phyloP scores from a whole-genome alignment of 306 rosid genomes.

The Styphnolobium japonicum region DNA sequence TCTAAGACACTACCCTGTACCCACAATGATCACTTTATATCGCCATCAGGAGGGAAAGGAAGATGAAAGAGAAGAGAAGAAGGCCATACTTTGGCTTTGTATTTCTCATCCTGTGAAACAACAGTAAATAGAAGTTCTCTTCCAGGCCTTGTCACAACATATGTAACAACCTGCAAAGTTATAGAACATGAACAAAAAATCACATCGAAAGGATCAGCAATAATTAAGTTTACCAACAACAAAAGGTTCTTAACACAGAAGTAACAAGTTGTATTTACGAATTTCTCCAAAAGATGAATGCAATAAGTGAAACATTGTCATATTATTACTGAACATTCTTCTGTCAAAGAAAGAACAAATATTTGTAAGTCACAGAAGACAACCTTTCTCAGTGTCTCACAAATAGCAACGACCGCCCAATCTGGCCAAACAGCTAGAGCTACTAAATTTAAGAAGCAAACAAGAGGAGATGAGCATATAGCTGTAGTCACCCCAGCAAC shows the following conservation, averaged over 20 bases:
- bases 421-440: constrained; percentile 86
- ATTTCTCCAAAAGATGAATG: constrained; percentile 20
- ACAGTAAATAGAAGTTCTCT: constrained; percentile 91
- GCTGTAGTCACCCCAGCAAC: constrained; percentile 86
- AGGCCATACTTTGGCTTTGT: constrained; percentile 79
- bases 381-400: constrained; percentile 91
- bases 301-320: neutral
- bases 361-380: neutral
- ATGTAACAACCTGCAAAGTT: constrained; percentile 73
- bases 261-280: neutral
- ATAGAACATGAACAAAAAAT: constrained; percentile 17
- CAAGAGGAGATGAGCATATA: constrained; percentile 76
- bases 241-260: no score
- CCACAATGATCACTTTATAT: neutral
- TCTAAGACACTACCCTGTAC: neutral
- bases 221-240: constrained; percentile 5
- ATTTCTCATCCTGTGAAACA: constrained; percentile 96
- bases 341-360: constrained; percentile 4
- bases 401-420: constrained; percentile 76
- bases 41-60: neutral
- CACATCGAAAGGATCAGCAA: neutral
- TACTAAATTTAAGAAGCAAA: constrained; percentile 73
- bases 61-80: constrained; percentile 10
- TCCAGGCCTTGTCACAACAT: constrained; percentile 93
- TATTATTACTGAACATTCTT: neutral